phyloP scores from a whole-genome alignment of 192 early-diverging fungal genomes.

The Podila epigama region DNA sequence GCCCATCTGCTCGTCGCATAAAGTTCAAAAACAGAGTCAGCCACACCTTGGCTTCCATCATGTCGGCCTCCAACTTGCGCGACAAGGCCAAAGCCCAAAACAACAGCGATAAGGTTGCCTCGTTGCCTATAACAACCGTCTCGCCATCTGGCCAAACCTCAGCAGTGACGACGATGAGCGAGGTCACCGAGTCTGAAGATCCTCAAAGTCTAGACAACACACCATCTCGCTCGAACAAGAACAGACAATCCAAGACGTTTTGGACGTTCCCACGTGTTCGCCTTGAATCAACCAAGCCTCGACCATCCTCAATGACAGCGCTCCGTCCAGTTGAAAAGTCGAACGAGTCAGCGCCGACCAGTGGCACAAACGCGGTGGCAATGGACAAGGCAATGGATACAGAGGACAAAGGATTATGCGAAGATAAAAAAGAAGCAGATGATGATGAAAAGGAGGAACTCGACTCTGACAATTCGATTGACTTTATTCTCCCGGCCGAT shows the following conservation, averaged over 20 bases:
- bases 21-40: constrained; percentile 37
- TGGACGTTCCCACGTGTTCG: constrained; percentile 32
- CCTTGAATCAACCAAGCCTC: constrained; percentile 19
- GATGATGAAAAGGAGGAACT: constrained; percentile 16
- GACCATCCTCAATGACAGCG: no score
- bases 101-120: background rate
- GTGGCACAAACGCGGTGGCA: no score
- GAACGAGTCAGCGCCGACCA: no score
- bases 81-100: constrained; percentile 15
- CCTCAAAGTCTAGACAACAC: background rate
- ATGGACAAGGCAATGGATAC: background rate
- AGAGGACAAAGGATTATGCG: background rate
- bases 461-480: constrained; percentile 28
- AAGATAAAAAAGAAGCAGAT: background rate
- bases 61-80: constrained; percentile 28
- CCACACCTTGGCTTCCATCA: constrained; percentile 30
- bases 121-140: background rate
- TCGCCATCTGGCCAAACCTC: background rate
- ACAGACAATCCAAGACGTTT: constrained; percentile 19
- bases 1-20: constrained; percentile 19
- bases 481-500: constrained; percentile 27
- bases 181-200: background rate
- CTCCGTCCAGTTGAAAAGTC: no score
- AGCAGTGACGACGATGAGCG: constrained; percentile 1
- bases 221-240: constrained; percentile 10